Percentiles rank a stretch among this genome's conserved stretches.
Conservation (phyloP, 2,329 filamentous ascomycete genomes). For the Talaromyces sp. region DNA sequence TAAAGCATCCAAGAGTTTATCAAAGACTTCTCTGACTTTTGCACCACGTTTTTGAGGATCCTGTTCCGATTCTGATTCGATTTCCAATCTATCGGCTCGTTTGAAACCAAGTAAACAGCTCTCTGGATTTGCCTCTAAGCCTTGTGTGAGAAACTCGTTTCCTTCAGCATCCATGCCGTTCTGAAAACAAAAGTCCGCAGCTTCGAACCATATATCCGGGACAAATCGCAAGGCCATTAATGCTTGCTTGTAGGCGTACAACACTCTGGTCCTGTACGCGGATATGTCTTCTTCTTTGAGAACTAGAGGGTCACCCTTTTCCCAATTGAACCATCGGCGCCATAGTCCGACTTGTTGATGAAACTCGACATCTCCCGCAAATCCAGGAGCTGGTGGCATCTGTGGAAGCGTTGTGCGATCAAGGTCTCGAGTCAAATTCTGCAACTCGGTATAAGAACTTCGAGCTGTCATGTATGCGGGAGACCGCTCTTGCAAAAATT, state of each 20-base stretch:
- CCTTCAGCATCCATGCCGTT: slow-evolving; percentile 72
- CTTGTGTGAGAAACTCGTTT: slow-evolving; percentile 75
- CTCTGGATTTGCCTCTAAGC: slow-evolving; percentile 87
- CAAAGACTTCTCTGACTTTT: slow-evolving; percentile 78
- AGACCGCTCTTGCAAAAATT: slow-evolving; percentile 90
- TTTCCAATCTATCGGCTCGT: slow-evolving; percentile 82
- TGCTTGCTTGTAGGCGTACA: slow-evolving; percentile 92
- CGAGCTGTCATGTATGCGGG: slow-evolving; percentile 95
- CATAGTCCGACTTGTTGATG: slow-evolving; percentile 80
- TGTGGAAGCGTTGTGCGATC: slow-evolving; percentile 74
- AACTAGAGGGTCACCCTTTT: slow-evolving; percentile 87
- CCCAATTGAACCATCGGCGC: slow-evolving; percentile 94
- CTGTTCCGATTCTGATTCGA: slow-evolving; percentile 73
- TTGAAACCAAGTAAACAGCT: slow-evolving; percentile 88
- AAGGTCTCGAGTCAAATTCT: slow-evolving; percentile 78
- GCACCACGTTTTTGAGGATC: slow-evolving; percentile 63
- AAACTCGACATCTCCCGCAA: slow-evolving; percentile 83
- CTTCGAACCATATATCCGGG: slow-evolving; percentile 94
- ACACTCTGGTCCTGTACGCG: slow-evolving; percentile 71
- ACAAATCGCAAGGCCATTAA: slow-evolving; percentile 92
- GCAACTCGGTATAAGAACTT: slow-evolving; percentile 83
- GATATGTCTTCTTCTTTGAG: slow-evolving; percentile 76
- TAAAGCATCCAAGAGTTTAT: slow-evolving; percentile 78
- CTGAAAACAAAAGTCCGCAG: slow-evolving; percentile 85
- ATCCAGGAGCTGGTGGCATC: slow-evolving; percentile 79